A percentile compares a stretch with the other conserved stretches of the same genome.
Conservation (phyloP, 1,284 basidiomycete genomes). For the Boletus putidus region DNA sequence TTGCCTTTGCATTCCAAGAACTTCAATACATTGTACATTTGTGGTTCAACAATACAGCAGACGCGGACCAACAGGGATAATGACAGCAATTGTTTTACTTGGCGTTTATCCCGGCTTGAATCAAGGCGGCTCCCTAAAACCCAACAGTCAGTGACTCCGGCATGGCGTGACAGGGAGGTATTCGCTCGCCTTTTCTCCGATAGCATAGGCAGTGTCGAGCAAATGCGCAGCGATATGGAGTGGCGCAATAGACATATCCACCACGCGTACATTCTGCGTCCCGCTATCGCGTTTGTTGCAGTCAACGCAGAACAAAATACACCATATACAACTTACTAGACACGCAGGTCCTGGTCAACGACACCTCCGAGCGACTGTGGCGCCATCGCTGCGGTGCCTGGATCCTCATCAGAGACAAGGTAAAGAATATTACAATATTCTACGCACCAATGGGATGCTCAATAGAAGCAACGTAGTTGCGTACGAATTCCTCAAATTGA, state of each 20-base stretch:
- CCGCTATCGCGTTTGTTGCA: slow-evolving; percentile 9
- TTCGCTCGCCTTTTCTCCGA: slow-evolving; percentile 21
- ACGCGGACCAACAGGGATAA: too few species aligned
- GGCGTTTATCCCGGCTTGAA: slow-evolving; percentile 4
- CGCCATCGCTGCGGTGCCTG: slow-evolving; percentile 25
- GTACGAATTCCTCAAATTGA: slow-evolving; percentile 20
- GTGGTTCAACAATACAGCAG: too few species aligned
- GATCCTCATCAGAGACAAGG: neutral
- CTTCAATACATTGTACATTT: too few species aligned
- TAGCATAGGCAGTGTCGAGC: slow-evolving; percentile 25
- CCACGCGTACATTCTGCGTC: slow-evolving; percentile 25
- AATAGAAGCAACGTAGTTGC: neutral
- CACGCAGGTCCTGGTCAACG: slow-evolving; percentile 21
- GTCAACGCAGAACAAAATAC: neutral
- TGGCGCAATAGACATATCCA: slow-evolving; percentile 22
- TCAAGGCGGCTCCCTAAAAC: slow-evolving; percentile 18
- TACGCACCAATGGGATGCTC: slow-evolving; percentile 23
- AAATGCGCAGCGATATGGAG: slow-evolving; percentile 20
- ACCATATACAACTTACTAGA: slow-evolving; percentile 14
- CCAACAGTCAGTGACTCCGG: neutral
- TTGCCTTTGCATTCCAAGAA: too few species aligned
- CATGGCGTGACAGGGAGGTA: neutral
- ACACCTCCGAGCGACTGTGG: slow-evolving; percentile 21
- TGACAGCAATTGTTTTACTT: neutral
- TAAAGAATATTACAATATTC: neutral